Conservation (phyloP, 306 rosid genomes). For the Cicer judaicum region DNA sequence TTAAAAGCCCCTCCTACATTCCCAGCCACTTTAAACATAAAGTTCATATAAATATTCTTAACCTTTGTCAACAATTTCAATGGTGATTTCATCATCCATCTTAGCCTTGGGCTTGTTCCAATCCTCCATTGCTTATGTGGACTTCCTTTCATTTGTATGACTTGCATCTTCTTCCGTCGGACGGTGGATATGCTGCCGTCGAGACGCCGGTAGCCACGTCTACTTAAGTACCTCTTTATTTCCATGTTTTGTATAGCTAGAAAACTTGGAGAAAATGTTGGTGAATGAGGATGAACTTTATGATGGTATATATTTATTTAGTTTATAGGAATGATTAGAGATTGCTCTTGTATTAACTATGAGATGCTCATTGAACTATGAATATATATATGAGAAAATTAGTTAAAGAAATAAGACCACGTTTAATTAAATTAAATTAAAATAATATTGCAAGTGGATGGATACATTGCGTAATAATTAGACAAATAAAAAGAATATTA, state of each 20-base stretch:
- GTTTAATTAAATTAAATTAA: no score
- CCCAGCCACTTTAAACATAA: constrained; percentile 46
- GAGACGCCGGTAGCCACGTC: constrained; percentile 49
- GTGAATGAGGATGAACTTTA: not conserved
- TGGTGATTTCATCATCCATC: constrained; percentile 48
- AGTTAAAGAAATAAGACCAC: no score
- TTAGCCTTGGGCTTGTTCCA: constrained; percentile 45
- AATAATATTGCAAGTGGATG: no score
- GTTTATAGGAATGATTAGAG: not conserved
- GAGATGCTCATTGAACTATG: not conserved
- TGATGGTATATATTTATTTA: not conserved
- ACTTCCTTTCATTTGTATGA: constrained; percentile 21
- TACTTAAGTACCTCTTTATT: constrained; percentile 44
- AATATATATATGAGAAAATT: no score
- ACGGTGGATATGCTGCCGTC: not conserved
- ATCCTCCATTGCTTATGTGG: constrained; percentile 50
- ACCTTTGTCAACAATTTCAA: constrained; percentile 53
- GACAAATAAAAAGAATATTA: no score
- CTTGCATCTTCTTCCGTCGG: constrained; percentile 39
- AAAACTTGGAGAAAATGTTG: not conserved
- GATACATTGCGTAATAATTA: no score
- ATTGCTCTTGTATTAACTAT: not conserved
- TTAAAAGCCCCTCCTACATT: constrained; percentile 27
- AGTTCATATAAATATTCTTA: constrained; percentile 51
- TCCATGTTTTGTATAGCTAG: constrained; percentile 50